A percentile compares a stretch with the other conserved stretches of the same genome.
Conservation (phyloP, 2,329 filamentous ascomycete species). For the Colletotrichum sp. region DNA sequence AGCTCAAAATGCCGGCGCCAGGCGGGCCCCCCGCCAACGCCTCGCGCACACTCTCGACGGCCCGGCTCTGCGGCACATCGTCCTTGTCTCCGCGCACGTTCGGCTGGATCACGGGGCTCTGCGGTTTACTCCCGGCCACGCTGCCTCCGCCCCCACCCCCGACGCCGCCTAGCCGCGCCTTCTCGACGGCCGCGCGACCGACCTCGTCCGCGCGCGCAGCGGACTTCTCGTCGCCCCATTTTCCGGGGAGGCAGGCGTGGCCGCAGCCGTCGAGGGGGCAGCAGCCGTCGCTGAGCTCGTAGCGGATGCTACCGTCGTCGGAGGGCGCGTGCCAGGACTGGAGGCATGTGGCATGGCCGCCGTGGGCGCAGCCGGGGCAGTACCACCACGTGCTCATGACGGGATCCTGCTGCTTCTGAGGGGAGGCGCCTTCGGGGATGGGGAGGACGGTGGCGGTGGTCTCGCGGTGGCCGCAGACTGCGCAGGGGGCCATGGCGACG, state of each 20-base stretch:
- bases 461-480: constrained; percentile 63
- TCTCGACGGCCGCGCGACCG: constrained; percentile 51
- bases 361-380: constrained; percentile 67
- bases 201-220: constrained; percentile 57
- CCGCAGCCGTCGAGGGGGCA: constrained; percentile 71
- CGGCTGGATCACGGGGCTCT: constrained; percentile 19
- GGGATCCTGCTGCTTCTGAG: constrained; percentile 23
- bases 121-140: constrained; percentile 30
- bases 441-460: constrained; percentile 41
- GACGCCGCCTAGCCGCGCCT: constrained; percentile 31
- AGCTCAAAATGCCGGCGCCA: constrained; percentile 46
- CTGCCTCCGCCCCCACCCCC: constrained; percentile 2
- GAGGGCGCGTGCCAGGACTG: constrained; percentile 60
- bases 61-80: constrained; percentile 63
- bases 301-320: constrained; percentile 21
- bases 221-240: constrained; percentile 55
- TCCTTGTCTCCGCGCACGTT: constrained; percentile 52
- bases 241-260: constrained; percentile 65
- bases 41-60: constrained; percentile 65
- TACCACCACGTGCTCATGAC: constrained; percentile 64
- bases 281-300: constrained; percentile 54
- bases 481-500: constrained; percentile 59
- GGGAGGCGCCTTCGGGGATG: neutral
- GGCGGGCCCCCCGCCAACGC: constrained; percentile 41
- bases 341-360: constrained; percentile 66